Base-by-base conservation (phyloP, 441 rosid genomes). In the Biscutella laevigata region DNA sequence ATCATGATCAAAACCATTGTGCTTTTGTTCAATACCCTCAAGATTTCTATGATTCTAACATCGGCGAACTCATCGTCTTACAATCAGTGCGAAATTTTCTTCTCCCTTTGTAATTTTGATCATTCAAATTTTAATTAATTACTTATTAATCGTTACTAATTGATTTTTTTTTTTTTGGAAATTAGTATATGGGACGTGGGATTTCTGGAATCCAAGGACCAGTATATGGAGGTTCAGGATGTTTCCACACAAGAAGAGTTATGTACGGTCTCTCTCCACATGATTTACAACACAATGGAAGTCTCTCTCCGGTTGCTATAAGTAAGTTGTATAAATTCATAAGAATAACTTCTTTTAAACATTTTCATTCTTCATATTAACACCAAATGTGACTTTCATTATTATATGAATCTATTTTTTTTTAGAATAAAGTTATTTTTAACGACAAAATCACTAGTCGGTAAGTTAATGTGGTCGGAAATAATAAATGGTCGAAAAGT, bases 141-240 rank as follows among this genome's bases (percentile, higher is more conserved):
- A 22, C 4, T 22, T 6, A 22, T 22, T 22, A 22, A 22, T 22
- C 4, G 26, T 3, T 22, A 1, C 26, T 16, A 34, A 20, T 12
- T 5, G 28, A 1, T 4, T 1, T 12, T 20, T 7, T 15, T 12
- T 19, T 4, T 1, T 26, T 19, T 16, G 25, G 1, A 24, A 41
- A 6, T 4, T 57, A 58, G 65, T 58, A 16, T 51, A 0, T 66
- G 5, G 62, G 70, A 77, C 61, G 22, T 9, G 94, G 96, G 40
- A 1, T 76, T 1, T 72, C 22, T 7, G 94, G 90, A 44, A 57
- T 81, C 48, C 88, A 84, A 70, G 91, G 94, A 30, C 53, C 78
- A 0, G 0, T 26, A 3, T 81, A 76, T 8, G 32, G 1, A 0
- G 96, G 87, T 2, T 73, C 88, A 0, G 91, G 96, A 47, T 68